Base-by-base conservation (phyloP, 2,329 filamentous ascomycete genomes). In the Aspergillus piperis region DNA sequence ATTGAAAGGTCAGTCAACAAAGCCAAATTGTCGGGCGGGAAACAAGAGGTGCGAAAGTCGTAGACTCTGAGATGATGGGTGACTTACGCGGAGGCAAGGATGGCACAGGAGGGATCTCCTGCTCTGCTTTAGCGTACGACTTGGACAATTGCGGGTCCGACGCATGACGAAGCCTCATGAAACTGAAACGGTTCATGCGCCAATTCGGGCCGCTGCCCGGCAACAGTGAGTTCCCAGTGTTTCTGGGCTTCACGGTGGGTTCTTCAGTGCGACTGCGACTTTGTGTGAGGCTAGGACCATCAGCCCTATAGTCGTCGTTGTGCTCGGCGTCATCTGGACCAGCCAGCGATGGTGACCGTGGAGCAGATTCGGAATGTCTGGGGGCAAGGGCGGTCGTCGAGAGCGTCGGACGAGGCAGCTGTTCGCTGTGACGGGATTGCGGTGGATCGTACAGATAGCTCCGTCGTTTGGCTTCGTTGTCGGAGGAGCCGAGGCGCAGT, bases 71-170 rank as follows among this genome's bases (percentile, higher is more conserved):
- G n/a, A 44, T 39, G 11, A 53, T 17, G 21, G 8, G 42, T 66
- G 49, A 73, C 73, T 74, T 70, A 78, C 73, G 73, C 59, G 75
- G 66, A 54, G 73, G 77, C 27, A 78, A 64, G 38, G 71, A 65
- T 58, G 77, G 77, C 19, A 80, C 70, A 41, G 75, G 74, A 21
- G 78, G 75, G 23, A 71, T 67, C 66, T 86, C 87, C 81, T 84
- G 77, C 78, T 84, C 72, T 81, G 87, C 71, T 85, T 81, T 68
- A 82, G 87, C 69, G 73, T 89, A 92, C 55, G 89, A 89, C 73
- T 87, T 81, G 10, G 91, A 92, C 62, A 98, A 80, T 75, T 97
- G 92, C 54, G 92, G 90, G 78, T 98, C 94, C 8, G 93, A 97
- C 63, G 92, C 93, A 84, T 96, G 93, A 70, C 92, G 90, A 75